Evolutionary conservation across 2,329 filamentous ascomycete genomes (phyloP).

Genomic region (Rhynchosporium graminicola): DNA sequence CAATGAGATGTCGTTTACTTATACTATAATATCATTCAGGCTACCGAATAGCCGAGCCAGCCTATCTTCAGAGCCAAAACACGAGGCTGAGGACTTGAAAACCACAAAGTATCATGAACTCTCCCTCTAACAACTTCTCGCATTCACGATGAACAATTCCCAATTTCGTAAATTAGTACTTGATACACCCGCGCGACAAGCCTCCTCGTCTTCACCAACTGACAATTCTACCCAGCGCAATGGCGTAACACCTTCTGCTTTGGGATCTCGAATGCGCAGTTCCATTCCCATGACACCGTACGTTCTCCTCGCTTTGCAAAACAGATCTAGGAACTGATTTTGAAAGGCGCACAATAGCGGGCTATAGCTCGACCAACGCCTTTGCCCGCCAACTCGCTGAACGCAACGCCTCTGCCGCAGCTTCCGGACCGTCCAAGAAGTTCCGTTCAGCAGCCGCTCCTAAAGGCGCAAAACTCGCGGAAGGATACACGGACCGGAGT

Average conservation of each 20-base stretch:
- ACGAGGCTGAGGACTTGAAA: no score
- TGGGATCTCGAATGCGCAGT: slow-evolving; percentile 76
- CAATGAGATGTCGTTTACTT: no score
- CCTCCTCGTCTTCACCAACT: slow-evolving; percentile 28
- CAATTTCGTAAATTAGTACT: slow-evolving; percentile 84
- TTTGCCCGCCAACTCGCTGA: slow-evolving; percentile 87
- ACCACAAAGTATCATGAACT: no score
- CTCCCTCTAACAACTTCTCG: no score
- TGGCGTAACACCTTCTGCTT: slow-evolving; percentile 53
- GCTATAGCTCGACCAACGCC: slow-evolving; percentile 47
- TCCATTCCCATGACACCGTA: slow-evolving; percentile 95
- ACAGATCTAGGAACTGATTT: slow-evolving; percentile 14
- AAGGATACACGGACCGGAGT: slow-evolving; percentile 83
- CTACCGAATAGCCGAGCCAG: no score
- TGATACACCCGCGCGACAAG: slow-evolving; percentile 48
- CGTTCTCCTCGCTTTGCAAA: slow-evolving; percentile 39
- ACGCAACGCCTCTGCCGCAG: slow-evolving; percentile 45
- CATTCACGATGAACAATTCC: slow-evolving; percentile 79
- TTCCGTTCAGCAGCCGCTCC: slow-evolving; percentile 74
- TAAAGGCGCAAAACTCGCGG: slow-evolving; percentile 76
- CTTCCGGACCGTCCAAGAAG: slow-evolving; percentile 61
- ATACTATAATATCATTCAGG: no score
- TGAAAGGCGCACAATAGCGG: slow-evolving; percentile 29
- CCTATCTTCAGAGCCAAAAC: no score
- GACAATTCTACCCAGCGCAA: slow-evolving; percentile 41